These are phyloP conservation scores for Arthrobotrys sphaeroides DNA, from an alignment of 2,329 filamentous ascomycete species.

Conservation along the genomic window DNA sequence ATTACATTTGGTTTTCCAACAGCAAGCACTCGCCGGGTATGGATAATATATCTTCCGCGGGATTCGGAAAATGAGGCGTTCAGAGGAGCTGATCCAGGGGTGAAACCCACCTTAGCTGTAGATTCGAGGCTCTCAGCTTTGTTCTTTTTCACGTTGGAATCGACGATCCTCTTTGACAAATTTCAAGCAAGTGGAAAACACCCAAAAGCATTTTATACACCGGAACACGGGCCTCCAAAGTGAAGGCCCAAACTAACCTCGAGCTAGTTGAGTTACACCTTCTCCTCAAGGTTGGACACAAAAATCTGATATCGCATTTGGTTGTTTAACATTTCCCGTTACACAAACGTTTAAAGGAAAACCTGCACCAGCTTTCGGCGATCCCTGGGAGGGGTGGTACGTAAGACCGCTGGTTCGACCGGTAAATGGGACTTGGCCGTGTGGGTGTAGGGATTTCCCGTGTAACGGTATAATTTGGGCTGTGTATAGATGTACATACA, in stretches of 20 bases:
- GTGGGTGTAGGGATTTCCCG: conserved; percentile 20
- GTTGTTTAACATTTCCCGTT: conserved; percentile 23
- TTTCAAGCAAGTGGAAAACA: not conserved
- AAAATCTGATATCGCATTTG: conserved; percentile 48
- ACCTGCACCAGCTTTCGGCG: conserved; percentile 6
- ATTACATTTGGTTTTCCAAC: conserved; percentile 22
- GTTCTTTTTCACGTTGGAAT: not conserved
- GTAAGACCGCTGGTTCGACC: conserved; percentile 18
- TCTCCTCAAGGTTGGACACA: not conserved
- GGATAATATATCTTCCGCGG: conserved; percentile 54
- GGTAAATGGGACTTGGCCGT: conserved; percentile 14
- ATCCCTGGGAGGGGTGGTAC: conserved; percentile 19
- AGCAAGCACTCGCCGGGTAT: conserved; percentile 16
- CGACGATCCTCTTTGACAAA: not conserved
- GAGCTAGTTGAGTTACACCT: not conserved
- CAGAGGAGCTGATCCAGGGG: conserved; percentile 22
- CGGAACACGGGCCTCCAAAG: not conserved
- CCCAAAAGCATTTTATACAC: not conserved
- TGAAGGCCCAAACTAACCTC: not conserved
- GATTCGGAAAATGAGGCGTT: conserved; percentile 44
- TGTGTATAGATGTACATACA: conserved; percentile 14
- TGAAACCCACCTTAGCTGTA: conserved; percentile 11
- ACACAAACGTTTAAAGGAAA: conserved; percentile 37
- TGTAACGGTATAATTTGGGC: conserved; percentile 28
- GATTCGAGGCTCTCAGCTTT: not conserved